These are phyloP conservation scores for Cyberlindnera euphorbiae DNA, from an alignment of 805 yeast genomes.

Conservation along the genomic window DNA sequence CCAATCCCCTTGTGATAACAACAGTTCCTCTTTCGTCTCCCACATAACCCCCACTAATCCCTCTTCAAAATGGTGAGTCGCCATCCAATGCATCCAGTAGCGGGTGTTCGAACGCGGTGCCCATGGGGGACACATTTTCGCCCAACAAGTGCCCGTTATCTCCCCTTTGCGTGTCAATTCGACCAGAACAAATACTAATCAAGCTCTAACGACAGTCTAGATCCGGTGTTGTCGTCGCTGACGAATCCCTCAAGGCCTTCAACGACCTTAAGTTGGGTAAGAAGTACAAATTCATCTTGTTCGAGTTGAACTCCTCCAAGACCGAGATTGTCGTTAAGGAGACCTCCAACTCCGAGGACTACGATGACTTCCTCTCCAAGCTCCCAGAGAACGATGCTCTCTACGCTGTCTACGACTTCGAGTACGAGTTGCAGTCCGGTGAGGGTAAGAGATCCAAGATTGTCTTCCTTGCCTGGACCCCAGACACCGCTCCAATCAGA, in stretches of 20 bases:
- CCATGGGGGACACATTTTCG: too few relatives aligned
- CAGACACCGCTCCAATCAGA: slow-evolving; percentile 94
- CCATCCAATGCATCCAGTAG: too few relatives aligned
- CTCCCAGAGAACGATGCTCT: slow-evolving; percentile 95
- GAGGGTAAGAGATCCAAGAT: slow-evolving; percentile 91
- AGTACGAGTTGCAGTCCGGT: slow-evolving; percentile 81
- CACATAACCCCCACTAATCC: too few relatives aligned
- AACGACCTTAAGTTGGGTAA: slow-evolving; percentile 94
- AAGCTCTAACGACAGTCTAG: slow-evolving; percentile 12
- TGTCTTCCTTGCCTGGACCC: slow-evolving; percentile 85
- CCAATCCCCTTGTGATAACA: too few relatives aligned
- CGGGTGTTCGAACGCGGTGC: too few relatives aligned
- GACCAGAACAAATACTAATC: not conserved
- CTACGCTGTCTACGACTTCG: slow-evolving; percentile 96
- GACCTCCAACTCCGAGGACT: slow-evolving; percentile 69
- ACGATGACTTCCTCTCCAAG: slow-evolving; percentile 81
- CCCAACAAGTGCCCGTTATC: too few relatives aligned
- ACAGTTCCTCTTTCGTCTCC: too few relatives aligned
- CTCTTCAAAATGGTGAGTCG: too few relatives aligned
- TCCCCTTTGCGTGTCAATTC: too few relatives aligned
- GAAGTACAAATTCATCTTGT: slow-evolving; percentile 80
- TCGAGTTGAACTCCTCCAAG: slow-evolving; percentile 74
- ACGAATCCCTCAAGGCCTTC: slow-evolving; percentile 90
- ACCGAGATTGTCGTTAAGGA: slow-evolving; percentile 88
- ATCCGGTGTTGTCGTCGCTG: slow-evolving; percentile 70